phyloP scores from a whole-genome alignment of 495 filamentous ascomycete species.

The Endocarpon pusillum region DNA sequence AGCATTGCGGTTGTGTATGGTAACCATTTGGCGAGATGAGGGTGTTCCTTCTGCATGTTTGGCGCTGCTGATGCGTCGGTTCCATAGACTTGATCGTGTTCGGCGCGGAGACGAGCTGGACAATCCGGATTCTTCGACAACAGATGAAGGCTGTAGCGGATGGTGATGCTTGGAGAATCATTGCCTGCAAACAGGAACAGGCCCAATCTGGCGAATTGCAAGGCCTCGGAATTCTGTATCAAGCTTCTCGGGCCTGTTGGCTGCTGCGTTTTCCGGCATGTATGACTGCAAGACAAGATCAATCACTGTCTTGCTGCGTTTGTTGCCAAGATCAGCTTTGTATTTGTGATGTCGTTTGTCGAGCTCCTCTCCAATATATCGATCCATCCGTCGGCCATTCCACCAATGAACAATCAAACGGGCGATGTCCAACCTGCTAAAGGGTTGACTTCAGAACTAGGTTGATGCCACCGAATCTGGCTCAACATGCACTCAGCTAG shows the following conservation, averaged over 20 bases:
- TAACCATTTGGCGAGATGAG: conserved; percentile 22
- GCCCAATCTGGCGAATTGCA: conserved; percentile 13
- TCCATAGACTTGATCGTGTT: conserved; percentile 27
- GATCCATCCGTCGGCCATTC: conserved; percentile 7
- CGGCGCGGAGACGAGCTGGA: conserved; percentile 20
- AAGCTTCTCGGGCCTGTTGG: conserved; percentile 2
- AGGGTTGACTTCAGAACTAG: conserved; percentile 3
- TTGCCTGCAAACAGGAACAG: conserved; percentile 20
- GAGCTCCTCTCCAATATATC: conserved; percentile 5
- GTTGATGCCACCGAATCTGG: conserved; percentile 7
- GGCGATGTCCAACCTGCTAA: conserved; percentile 2
- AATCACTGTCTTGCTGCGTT: conserved; percentile 2
- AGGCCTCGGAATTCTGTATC: conserved; percentile 13
- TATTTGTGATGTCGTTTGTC: conserved; percentile 3
- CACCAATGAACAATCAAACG: conserved; percentile 3
- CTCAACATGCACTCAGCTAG: conserved; percentile 5
- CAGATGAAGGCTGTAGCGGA: conserved; percentile 23
- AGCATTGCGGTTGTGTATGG: conserved; percentile 30
- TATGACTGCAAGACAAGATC: conserved; percentile 5
- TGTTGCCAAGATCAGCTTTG: conserved; percentile 2
- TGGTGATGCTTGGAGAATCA: conserved; percentile 21
- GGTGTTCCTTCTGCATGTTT: conserved; percentile 12
- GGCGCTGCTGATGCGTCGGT: conserved; percentile 11
- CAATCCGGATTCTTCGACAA: conserved; percentile 26
- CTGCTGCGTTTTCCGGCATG: background rate